These are phyloP conservation scores for Phytophthora agathidicida DNA, from an alignment of 352 stramenopile species.

Conservation along the genomic window DNA sequence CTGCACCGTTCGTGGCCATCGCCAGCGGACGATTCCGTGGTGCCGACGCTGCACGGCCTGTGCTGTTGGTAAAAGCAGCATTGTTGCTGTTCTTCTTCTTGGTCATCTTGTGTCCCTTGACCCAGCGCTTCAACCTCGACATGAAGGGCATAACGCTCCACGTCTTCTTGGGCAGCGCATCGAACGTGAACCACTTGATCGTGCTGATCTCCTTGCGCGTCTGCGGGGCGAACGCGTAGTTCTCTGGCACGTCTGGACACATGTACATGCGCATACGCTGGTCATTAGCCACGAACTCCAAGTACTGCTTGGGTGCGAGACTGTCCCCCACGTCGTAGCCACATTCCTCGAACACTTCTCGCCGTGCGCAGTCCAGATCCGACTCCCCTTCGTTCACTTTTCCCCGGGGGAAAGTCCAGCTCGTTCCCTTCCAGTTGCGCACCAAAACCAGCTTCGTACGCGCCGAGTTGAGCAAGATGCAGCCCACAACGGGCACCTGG, in stretches of 20 bases:
- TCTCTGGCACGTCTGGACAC: conserved; percentile 87
- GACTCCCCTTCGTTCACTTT: conserved; percentile 95
- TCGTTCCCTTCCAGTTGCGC: conserved; percentile 92
- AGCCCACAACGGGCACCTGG: conserved; percentile 94
- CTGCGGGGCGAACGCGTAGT: conserved; percentile 93
- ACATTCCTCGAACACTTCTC: conserved; percentile 94
- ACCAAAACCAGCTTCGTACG: conserved; percentile 92
- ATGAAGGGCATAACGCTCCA: conserved; percentile 96
- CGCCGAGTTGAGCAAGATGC: conserved; percentile 90
- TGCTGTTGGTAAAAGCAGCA: conserved; percentile 37
- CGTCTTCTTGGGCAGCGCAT: conserved; percentile 92
- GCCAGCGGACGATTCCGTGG: conserved; percentile 68
- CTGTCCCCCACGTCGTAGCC: conserved; percentile 87
- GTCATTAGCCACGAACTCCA: conserved; percentile 87
- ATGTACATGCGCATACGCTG: conserved; percentile 94
- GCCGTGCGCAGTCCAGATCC: conserved; percentile 85
- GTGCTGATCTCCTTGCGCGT: conserved; percentile 95
- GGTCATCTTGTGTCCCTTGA: conserved; percentile 71
- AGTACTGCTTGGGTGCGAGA: conserved; percentile 82
- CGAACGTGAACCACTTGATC: conserved; percentile 92
- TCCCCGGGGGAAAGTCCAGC: conserved; percentile 91
- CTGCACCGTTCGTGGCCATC: conserved; percentile 45
- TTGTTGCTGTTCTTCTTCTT: conserved; percentile 67
- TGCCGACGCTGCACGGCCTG: conserved; percentile 73
- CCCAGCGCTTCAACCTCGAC: conserved; percentile 89